These are phyloP conservation scores for Albugo laibachii DNA, from an alignment of 352 stramenopile species.

Conservation along the genomic window DNA sequence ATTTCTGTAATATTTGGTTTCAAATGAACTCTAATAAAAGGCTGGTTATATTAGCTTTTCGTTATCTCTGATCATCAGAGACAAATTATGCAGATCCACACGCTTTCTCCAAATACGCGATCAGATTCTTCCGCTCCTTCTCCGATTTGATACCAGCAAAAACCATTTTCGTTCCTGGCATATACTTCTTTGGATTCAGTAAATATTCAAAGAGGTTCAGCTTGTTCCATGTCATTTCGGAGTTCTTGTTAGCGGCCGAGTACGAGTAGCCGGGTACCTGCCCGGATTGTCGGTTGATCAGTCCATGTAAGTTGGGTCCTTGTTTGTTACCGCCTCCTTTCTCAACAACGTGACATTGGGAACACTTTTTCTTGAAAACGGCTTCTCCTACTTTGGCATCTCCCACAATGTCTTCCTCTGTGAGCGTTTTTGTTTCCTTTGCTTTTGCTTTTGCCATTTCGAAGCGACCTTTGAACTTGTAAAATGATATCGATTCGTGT, in stretches of 20 bases:
- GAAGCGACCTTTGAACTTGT: too few relatives aligned
- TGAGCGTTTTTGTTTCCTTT: not conserved
- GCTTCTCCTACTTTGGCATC: conserved; percentile 80
- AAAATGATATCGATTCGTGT: too few relatives aligned
- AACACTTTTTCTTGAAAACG: conserved; percentile 96
- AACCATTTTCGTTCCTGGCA: conserved; percentile 99
- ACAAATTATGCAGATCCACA: not conserved
- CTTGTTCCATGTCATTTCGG: conserved; percentile 89
- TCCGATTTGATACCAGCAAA: conserved; percentile 99
- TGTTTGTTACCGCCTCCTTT: conserved; percentile 92
- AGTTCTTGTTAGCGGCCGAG: conserved; percentile 98
- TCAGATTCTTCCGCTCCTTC: conserved; percentile 92
- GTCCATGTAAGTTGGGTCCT: conserved; percentile 94
- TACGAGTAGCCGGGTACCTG: conserved; percentile 95
- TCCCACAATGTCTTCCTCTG: conserved; percentile 9
- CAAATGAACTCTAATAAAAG: too few relatives aligned
- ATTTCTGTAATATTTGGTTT: too few relatives aligned
- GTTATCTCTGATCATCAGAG: too few relatives aligned
- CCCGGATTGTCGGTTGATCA: conserved; percentile 93
- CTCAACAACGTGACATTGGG: conserved; percentile 87
- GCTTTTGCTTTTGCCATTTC: too few relatives aligned
- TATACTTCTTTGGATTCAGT: conserved; percentile 99
- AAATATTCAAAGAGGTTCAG: conserved; percentile 98
- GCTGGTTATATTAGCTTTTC: too few relatives aligned
- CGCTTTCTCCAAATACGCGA: conserved; percentile 94